Evolutionary conservation across 1,284 basidiomycete species (phyloP).

Genomic region (Xerocomus nothofagi): DNA sequence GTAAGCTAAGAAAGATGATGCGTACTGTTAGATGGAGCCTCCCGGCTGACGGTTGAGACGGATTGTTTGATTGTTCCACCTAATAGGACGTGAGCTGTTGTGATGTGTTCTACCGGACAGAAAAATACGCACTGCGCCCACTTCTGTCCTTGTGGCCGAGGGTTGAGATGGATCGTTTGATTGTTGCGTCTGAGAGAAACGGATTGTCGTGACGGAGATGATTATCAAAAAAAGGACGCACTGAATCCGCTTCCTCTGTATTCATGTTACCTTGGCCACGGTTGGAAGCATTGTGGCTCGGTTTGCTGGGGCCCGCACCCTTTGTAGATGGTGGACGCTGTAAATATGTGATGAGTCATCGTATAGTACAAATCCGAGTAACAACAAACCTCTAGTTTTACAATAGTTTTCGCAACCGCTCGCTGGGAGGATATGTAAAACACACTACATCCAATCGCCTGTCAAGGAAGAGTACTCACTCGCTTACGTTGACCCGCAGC

Average conservation of each 20-base stretch:
- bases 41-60: not conserved
- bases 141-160: too few relatives aligned
- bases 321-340: not conserved
- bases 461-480: not conserved
- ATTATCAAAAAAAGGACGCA: not conserved
- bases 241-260: not conserved
- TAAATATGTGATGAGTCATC: not conserved
- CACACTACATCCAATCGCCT: too few relatives aligned
- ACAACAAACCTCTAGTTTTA: not conserved
- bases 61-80: not conserved
- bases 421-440: not conserved
- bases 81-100: not conserved
- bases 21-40: not conserved
- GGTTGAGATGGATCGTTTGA: too few relatives aligned
- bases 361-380: not conserved
- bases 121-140: not conserved
- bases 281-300: fast-evolving
- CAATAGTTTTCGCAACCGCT: not conserved
- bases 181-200: too few relatives aligned
- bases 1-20: too few relatives aligned
- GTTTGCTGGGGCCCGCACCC: not conserved
- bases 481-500: not conserved
- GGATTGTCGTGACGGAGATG: not conserved
- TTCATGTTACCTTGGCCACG: not conserved
- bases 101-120: not conserved